Evolutionary conservation across 2,329 filamentous ascomycete genomes (phyloP).

Genomic region (Aspergillus puulaauensis): DNA sequence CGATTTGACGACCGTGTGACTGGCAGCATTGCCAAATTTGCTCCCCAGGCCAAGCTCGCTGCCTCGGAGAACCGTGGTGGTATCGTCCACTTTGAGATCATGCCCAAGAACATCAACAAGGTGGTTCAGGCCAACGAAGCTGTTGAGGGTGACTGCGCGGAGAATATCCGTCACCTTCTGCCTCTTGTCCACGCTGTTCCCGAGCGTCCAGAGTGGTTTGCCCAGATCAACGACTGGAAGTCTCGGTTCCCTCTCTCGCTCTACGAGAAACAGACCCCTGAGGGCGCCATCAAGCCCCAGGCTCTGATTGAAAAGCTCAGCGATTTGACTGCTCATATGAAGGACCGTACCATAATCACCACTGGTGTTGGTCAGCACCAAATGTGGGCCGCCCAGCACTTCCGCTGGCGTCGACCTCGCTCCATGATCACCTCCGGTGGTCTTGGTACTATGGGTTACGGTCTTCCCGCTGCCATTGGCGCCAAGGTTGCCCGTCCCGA

Average conservation of each 20-base stretch:
- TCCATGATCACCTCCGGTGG: slow-evolving; percentile 97
- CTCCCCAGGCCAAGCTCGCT: slow-evolving; percentile 80
- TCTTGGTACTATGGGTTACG: slow-evolving; percentile 93
- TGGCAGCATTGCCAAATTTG: slow-evolving; percentile 77
- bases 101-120: slow-evolving; percentile 99
- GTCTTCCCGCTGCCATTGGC: slow-evolving; percentile 90
- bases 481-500: slow-evolving; percentile 84
- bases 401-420: slow-evolving; percentile 86
- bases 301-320: slow-evolving; percentile 87
- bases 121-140: slow-evolving; percentile 95
- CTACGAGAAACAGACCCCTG: slow-evolving; percentile 74
- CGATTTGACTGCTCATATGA: slow-evolving; percentile 74
- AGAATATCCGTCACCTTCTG: slow-evolving; percentile 73
- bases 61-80: slow-evolving; percentile 83
- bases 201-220: slow-evolving; percentile 81
- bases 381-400: slow-evolving; percentile 98
- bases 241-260: slow-evolving; percentile 78
- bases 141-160: slow-evolving; percentile 85
- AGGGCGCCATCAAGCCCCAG: slow-evolving; percentile 90
- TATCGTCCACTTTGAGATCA: slow-evolving; percentile 96
- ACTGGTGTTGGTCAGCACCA: slow-evolving; percentile 98
- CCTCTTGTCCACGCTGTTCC: slow-evolving; percentile 66
- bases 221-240: slow-evolving; percentile 89
- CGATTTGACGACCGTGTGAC: slow-evolving; percentile 98
- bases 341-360: slow-evolving; percentile 81